Percentiles rank a stretch among this genome's conserved stretches.
phyloP scores from a whole-genome alignment of 257 asterid species.

The Petunia secreta region DNA sequence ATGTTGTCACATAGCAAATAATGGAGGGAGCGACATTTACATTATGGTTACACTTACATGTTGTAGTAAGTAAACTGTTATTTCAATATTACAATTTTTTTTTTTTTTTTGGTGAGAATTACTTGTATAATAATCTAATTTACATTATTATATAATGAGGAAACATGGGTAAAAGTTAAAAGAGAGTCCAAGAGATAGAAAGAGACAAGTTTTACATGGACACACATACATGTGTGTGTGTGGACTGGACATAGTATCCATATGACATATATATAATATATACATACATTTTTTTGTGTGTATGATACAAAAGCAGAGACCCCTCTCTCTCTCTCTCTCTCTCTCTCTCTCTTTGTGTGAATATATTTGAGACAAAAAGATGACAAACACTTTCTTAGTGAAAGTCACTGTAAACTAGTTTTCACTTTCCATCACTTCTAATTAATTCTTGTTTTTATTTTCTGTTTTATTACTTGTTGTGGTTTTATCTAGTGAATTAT shows the following conservation, averaged over 20 bases:
- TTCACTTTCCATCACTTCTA: constrained; percentile 24
- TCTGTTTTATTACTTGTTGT: background rate
- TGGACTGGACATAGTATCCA: constrained; percentile 1
- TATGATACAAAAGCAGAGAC: constrained; percentile 16
- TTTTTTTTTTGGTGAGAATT: too few species aligned
- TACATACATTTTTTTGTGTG: constrained; percentile 23
- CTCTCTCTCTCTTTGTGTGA: constrained; percentile 23
- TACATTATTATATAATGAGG: too few species aligned
- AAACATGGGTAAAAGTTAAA: background rate
- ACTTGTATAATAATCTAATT: too few species aligned
- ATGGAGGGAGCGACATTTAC: too few species aligned
- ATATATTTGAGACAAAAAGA: constrained; percentile 41
- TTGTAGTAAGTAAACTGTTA: too few species aligned
- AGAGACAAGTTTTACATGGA: background rate
- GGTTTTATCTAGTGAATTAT: background rate
- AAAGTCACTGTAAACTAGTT: constrained; percentile 29
- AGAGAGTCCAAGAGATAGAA: background rate
- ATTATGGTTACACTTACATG: too few species aligned
- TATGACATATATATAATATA: background rate
- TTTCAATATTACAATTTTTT: too few species aligned
- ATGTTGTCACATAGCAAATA: too few species aligned
- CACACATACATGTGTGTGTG: background rate
- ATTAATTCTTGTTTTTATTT: constrained; percentile 7
- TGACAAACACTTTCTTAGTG: constrained; percentile 40
- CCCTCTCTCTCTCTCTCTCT: constrained; percentile 17